Conservation (phyloP, 2,329 filamentous ascomycete genomes). For the Cladosporium sp. region DNA sequence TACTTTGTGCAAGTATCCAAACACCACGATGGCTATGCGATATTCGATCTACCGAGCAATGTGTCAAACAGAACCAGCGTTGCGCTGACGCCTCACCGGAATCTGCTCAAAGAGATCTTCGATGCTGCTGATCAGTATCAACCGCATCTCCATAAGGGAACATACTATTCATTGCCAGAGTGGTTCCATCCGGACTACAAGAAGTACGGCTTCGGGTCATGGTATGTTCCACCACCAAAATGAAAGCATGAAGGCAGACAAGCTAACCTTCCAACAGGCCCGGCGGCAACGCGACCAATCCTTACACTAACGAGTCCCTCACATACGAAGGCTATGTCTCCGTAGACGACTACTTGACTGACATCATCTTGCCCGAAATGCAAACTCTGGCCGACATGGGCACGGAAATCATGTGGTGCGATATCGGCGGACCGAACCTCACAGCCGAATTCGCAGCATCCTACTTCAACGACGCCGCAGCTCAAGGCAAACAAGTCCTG, state of each 20-base stretch:
- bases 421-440: conserved; percentile 40
- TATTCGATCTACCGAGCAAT: conserved; percentile 39
- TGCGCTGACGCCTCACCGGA: conserved; percentile 34
- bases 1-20: conserved; percentile 42
- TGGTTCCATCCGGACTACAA: conserved; percentile 43
- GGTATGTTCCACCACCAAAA: conserved; percentile 14
- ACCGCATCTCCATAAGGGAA: conserved; percentile 38
- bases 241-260: not conserved
- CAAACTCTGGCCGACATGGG: conserved; percentile 36
- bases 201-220: conserved; percentile 35
- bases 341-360: conserved; percentile 36
- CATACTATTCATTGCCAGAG: conserved; percentile 42
- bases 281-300: conserved; percentile 39
- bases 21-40: conserved; percentile 43
- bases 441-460: conserved; percentile 37
- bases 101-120: conserved; percentile 39
- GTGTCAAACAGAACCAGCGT: conserved; percentile 38
- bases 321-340: conserved; percentile 41
- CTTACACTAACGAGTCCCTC: conserved; percentile 37
- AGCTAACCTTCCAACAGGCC: conserved; percentile 21
- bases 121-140: conserved; percentile 39
- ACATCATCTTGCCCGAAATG: conserved; percentile 42
- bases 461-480: conserved; percentile 39
- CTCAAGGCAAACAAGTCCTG: conserved; percentile 43
- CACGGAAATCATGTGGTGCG: conserved; percentile 45